Base-by-base conservation (phyloP, 2,329 filamentous ascomycete genomes). In the Cladosporium sp. region DNA sequence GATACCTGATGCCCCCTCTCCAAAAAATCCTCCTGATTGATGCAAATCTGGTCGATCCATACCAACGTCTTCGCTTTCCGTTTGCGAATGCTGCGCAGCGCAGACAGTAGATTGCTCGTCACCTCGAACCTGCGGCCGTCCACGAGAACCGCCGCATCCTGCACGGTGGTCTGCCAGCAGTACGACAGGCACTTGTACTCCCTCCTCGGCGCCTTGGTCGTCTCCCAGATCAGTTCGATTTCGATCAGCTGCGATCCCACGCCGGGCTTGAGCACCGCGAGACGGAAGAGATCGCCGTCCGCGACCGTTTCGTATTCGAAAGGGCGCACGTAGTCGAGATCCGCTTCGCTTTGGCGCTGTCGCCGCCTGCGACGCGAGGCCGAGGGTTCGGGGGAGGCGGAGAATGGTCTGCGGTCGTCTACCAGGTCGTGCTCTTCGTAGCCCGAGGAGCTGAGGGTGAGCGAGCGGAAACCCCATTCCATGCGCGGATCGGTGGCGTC, bases 1-100 rank as follows among this genome's bases (percentile, higher is more conserved):
- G 69, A 70, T 5, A 79, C 74, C 66, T 78, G 77, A 26, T 73
- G 67, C 5, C 66, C 69, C 23, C 74, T 73, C 50, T 79, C 76
- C 5, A 61, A 53, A 23, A 68, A 55, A 65, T 78, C 72, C 1
- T 67, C 59, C 64, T 78, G 76, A 40, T 78, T 75, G 57, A 79
- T 78, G 31, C 64, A 65, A 23, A 67, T 65, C 26, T 67, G 65
- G 40, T 67, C 65, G 31, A 69, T 69, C 75, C 76, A 78, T 23
- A 78, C 70, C 21, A 73, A 65, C 2, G 73, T 65, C 2, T 74
- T 67, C 3, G 68, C 71, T 16, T 69, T 71, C 3, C 66, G 72
- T 66, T 69, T 74, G 44, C 67, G 68, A 61, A 72, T 69, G 68
- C 56, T 66, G 26, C 58, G 67, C 29, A 75, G 55, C 5, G 73